Base-by-base conservation (phyloP, 352 stramenopile genomes). In the Plasmopara viticola region DNA sequence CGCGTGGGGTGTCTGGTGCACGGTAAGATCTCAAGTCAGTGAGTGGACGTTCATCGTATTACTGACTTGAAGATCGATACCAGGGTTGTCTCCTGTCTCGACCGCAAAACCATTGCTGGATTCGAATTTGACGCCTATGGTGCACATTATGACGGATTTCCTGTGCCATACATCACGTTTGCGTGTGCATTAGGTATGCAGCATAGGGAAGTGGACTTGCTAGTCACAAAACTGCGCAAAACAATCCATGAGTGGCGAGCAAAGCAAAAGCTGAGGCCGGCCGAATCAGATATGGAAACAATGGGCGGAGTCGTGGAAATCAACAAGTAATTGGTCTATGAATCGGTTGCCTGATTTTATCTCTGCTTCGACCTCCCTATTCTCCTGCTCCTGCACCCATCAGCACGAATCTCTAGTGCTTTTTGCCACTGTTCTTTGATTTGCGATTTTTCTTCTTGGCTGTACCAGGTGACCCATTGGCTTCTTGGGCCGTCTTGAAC, bases 121-220 rank as follows among this genome's bases (percentile, higher is more conserved):
- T 50, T 94, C 17, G 50, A 67, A 0, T 99, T 99, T 73, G 31
- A 62, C 25, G 84, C 90, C 10, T 99, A 97, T 73, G 96, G 97
- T 41, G 94, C 94, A 17, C 95, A 95, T 33, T 72, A 71, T 30
- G 69, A 96, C 42, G 48, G 59, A 2, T 98, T 97, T 55, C 86
- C 83, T 0, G 60, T 84, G 25, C 72, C 90, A 8, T 99, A 99
- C 68, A 74, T 99, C 48, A 99, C 97, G 8, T 94, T 97, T 37
- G 97, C 97, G 4, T 98, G 92, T 66, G 95, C 95, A 2, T 86
- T 99, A 48, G 97, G 97, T 45, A 93, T 98, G 67, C 81, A 72
- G 14, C 62, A 73, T 25, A 52, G 66, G 18, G 97, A 99, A 62
- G 76, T 99, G 44, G 86, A 97, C 33, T 64, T 92, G 49, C 95